Conservation (phyloP, 768 basidiomycete species). For the Goffeauzyma gilvescens region DNA sequence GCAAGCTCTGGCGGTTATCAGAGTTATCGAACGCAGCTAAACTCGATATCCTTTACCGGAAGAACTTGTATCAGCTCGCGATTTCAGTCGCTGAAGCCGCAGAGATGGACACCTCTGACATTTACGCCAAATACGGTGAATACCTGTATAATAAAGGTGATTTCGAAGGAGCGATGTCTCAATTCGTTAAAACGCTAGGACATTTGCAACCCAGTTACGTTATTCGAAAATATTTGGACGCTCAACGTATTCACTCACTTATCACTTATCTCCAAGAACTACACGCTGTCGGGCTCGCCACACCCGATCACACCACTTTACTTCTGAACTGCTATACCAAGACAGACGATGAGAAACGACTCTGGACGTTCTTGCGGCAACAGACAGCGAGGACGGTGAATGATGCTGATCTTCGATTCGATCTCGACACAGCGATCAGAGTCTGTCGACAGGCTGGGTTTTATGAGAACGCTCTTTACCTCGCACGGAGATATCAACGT, state of each 20-base stretch:
- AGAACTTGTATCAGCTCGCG: slow-evolving; percentile 55
- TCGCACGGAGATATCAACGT: slow-evolving; percentile 73
- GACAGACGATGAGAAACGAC: slow-evolving; percentile 67
- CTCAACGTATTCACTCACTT: slow-evolving; percentile 85
- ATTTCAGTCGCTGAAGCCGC: slow-evolving; percentile 66
- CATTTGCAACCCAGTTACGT: slow-evolving; percentile 83
- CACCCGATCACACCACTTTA: slow-evolving; percentile 88
- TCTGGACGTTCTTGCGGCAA: slow-evolving; percentile 81
- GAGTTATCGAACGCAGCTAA: slow-evolving; percentile 72
- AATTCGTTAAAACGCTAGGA: slow-evolving; percentile 79
- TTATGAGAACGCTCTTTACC: slow-evolving; percentile 80
- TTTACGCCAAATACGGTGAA: slow-evolving; percentile 76
- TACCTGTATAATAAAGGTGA: slow-evolving; percentile 76
- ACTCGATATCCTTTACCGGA: slow-evolving; percentile 64
- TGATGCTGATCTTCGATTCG: slow-evolving; percentile 65
- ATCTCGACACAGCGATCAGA: slow-evolving; percentile 87
- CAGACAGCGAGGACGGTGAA: slow-evolving; percentile 39
- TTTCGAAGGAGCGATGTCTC: slow-evolving; percentile 80
- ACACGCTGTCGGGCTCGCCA: slow-evolving; percentile 72
- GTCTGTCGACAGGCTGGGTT: slow-evolving; percentile 94
- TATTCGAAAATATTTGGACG: slow-evolving; percentile 94
- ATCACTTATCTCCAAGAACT: slow-evolving; percentile 91
- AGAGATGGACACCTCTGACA: slow-evolving; percentile 65
- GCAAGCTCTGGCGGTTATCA: slow-evolving; percentile 45
- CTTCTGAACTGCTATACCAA: slow-evolving; percentile 95